Percentiles rank a stretch among this genome's conserved stretches.
phyloP scores from a whole-genome alignment of 2,329 filamentous ascomycete species.

The Aspergillus candidus region DNA sequence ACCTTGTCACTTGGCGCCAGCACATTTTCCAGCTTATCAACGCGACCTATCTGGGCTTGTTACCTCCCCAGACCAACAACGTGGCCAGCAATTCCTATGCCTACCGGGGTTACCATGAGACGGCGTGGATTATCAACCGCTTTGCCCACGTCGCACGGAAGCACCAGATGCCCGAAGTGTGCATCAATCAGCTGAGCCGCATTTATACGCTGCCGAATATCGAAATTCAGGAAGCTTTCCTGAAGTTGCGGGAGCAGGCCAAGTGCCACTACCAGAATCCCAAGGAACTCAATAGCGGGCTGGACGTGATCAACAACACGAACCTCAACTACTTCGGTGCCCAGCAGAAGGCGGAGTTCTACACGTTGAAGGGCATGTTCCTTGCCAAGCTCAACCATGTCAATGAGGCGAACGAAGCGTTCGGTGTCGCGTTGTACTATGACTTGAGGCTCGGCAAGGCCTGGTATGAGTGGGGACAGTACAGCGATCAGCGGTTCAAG shows the following conservation, averaged over 20 bases:
- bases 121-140: constrained; percentile 98
- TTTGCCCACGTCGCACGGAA: constrained; percentile 97
- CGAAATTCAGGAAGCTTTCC: constrained; percentile 97
- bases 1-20: constrained; percentile 98
- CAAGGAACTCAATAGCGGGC: constrained; percentile 79
- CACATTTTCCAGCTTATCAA: constrained; percentile 99
- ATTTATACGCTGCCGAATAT: constrained; percentile 99
- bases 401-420: constrained; percentile 86
- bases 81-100: constrained; percentile 88
- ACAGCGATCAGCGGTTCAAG: constrained; percentile 95
- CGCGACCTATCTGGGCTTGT: constrained; percentile 76
- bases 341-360: constrained; percentile 97
- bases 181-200: constrained; percentile 90
- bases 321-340: constrained; percentile 97
- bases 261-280: constrained; percentile 98
- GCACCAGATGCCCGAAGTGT: constrained; percentile 93
- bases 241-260: constrained; percentile 96
- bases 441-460: constrained; percentile 94
- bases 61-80: constrained; percentile 74
- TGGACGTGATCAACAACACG: constrained; percentile 99
- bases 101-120: constrained; percentile 96
- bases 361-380: constrained; percentile 99
- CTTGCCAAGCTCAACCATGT: constrained; percentile 87
- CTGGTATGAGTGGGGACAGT: constrained; percentile 98
- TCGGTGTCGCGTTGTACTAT: constrained; percentile 90